Conservation (phyloP, 495 filamentous ascomycete species). For the Podospora fimiseda region DNA sequence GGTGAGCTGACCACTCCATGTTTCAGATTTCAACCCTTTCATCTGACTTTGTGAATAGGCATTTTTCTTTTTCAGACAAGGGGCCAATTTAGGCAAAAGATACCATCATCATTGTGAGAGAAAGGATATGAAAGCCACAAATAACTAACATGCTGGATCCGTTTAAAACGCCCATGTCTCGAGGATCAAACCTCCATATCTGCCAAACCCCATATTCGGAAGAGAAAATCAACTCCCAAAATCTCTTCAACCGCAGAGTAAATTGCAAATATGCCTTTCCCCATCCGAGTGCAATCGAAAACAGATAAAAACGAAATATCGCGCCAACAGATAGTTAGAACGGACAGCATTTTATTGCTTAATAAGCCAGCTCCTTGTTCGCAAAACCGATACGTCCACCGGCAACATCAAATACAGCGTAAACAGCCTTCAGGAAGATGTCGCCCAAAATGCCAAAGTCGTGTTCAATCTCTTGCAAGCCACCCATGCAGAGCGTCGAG, state of each 20-base stretch:
- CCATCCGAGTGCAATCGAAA: no score
- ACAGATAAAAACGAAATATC: no score
- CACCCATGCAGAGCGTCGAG: slow-evolving; percentile 53
- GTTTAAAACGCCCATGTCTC: neutral
- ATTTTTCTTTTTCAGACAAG: no score
- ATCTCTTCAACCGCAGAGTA: neutral
- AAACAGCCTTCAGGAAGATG: slow-evolving; percentile 67
- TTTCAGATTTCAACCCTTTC: no score
- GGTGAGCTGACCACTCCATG: no score
- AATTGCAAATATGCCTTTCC: neutral
- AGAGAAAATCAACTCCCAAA: no score
- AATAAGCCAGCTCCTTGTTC: slow-evolving; percentile 33
- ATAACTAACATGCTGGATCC: neutral
- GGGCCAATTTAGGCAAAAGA: slow-evolving; percentile 10
- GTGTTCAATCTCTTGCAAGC: slow-evolving; percentile 56
- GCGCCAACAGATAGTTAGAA: no score
- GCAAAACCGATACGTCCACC: slow-evolving; percentile 61
- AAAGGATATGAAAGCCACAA: neutral
- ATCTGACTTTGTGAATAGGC: no score
- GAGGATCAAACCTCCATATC: neutral
- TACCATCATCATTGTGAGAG: neutral
- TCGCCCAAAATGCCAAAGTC: slow-evolving; percentile 63
- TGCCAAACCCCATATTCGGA: no score
- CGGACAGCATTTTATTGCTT: no score
- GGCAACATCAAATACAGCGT: slow-evolving; percentile 67